Percentiles rank a stretch among this genome's conserved stretches.
Conservation (phyloP, 2,329 filamentous ascomycete genomes). For the Calonectria montana region DNA sequence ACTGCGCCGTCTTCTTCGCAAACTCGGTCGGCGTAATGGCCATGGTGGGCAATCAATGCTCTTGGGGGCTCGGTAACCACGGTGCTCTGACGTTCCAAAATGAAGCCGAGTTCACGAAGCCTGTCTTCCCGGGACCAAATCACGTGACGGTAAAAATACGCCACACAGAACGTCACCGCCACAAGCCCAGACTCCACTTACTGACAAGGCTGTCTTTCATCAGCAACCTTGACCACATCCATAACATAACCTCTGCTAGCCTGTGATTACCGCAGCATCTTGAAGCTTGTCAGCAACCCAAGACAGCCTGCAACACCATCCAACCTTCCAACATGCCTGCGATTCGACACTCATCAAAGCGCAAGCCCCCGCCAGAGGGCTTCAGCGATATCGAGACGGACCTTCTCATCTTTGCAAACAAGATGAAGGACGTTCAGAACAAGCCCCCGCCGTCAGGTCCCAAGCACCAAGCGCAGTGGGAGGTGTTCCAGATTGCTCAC, state of each 20-base stretch:
- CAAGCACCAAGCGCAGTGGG: constrained; percentile 94
- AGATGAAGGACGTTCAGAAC: constrained; percentile 96
- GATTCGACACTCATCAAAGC: constrained; percentile 78
- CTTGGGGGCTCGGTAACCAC: constrained; percentile 40
- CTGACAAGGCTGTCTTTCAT: constrained; percentile 35
- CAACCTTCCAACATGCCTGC: constrained; percentile 71
- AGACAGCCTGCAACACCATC: not conserved
- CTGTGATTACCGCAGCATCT: constrained; percentile 19
- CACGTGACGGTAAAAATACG: constrained; percentile 43
- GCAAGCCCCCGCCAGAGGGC: constrained; percentile 85
- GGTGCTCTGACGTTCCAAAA: constrained; percentile 47
- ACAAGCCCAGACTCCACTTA: constrained; percentile 34
- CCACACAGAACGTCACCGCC: constrained; percentile 37
- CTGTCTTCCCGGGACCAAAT: constrained; percentile 19
- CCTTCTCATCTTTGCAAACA: constrained; percentile 85
- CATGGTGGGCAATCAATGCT: constrained; percentile 68
- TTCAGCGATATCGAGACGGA: constrained; percentile 91
- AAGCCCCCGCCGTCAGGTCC: constrained; percentile 82
- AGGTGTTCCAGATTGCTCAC: constrained; percentile 96
- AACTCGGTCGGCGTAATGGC: constrained; percentile 95
- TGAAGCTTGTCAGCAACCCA: constrained; percentile 1
- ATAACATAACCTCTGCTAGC: constrained; percentile 7
- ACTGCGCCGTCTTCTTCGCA: constrained; percentile 82
- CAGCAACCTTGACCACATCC: constrained; percentile 25
- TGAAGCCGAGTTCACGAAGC: constrained; percentile 44